These are phyloP conservation scores for Mycena pura DNA, from an alignment of 768 basidiomycete species.

Conservation along the genomic window DNA sequence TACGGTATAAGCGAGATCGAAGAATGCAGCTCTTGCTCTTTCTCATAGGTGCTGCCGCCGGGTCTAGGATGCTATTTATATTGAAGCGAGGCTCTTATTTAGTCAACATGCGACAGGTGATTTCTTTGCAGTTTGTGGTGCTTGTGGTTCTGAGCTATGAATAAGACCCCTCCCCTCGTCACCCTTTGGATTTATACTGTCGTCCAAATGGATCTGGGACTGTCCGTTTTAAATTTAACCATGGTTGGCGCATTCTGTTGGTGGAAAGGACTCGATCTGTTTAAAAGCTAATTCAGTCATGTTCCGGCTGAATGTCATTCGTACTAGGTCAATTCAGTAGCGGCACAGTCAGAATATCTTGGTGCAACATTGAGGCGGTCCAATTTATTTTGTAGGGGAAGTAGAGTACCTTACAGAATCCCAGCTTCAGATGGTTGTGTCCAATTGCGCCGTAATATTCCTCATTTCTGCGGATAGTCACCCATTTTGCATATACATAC, in stretches of 20 bases:
- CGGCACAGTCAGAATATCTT: no score
- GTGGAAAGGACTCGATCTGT: constrained; percentile 66
- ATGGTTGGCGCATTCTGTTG: constrained; percentile 63
- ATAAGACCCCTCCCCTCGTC: constrained; percentile 76
- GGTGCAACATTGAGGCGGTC: no score
- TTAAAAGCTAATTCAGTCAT: constrained; percentile 22
- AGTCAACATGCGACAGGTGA: constrained; percentile 77
- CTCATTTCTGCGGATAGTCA: no score
- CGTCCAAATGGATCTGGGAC: constrained; percentile 69
- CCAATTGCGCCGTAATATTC: no score
- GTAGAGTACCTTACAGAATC: no score
- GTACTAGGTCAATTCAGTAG: no score
- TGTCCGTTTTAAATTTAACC: constrained; percentile 62
- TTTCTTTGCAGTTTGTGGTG: constrained; percentile 7
- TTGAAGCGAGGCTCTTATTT: constrained; percentile 74
- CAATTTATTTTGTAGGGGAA: no score
- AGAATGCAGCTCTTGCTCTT: constrained; percentile 65
- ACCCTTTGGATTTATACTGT: constrained; percentile 82
- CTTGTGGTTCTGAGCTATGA: background rate
- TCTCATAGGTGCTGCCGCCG: constrained; percentile 59
- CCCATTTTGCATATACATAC: no score
- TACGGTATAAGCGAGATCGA: constrained; percentile 64
- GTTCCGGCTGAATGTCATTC: no score
- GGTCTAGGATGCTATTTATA: constrained; percentile 73
- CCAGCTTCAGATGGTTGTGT: no score